phyloP scores from a whole-genome alignment of 129 eudicot species.

The Kitagawia praeruptora region DNA sequence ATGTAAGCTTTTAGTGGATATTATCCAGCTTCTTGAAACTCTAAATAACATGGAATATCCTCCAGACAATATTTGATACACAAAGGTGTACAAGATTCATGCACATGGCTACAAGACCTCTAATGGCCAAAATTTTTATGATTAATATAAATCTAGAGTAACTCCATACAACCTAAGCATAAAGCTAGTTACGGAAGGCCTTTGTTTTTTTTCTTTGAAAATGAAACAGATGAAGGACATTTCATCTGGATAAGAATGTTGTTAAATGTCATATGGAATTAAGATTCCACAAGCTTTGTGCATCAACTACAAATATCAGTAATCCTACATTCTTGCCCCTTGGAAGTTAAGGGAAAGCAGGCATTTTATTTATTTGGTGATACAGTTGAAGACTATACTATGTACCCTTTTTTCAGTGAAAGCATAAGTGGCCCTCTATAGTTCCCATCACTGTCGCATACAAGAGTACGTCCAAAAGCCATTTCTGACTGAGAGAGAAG shows the following conservation, averaged over 20 bases:
- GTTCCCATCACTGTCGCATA: slow-evolving; percentile 78
- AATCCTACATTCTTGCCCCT: neutral
- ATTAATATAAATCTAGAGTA: neutral
- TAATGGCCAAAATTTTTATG: neutral
- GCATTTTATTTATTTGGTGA: neutral
- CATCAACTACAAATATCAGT: neutral
- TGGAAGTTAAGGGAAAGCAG: neutral
- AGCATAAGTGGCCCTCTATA: slow-evolving; percentile 91
- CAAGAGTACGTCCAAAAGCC: slow-evolving; percentile 92
- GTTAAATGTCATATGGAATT: neutral
- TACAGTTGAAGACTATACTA: neutral
- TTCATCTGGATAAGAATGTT: neutral
- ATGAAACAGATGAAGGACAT: neutral
- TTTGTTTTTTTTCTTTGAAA: neutral
- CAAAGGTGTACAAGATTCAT: neutral
- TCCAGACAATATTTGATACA: neutral
- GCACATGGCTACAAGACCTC: neutral
- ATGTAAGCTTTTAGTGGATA: neutral
- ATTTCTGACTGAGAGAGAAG: slow-evolving; percentile 76
- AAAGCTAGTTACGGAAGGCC: neutral
- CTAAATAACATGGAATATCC: neutral
- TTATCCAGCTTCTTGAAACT: neutral
- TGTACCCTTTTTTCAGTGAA: slow-evolving; percentile 75
- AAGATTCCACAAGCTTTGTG: neutral
- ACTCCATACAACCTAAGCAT: neutral